Conservation (phyloP, 1,139 yeast species). For the Yamadazyma epiphylla region DNA sequence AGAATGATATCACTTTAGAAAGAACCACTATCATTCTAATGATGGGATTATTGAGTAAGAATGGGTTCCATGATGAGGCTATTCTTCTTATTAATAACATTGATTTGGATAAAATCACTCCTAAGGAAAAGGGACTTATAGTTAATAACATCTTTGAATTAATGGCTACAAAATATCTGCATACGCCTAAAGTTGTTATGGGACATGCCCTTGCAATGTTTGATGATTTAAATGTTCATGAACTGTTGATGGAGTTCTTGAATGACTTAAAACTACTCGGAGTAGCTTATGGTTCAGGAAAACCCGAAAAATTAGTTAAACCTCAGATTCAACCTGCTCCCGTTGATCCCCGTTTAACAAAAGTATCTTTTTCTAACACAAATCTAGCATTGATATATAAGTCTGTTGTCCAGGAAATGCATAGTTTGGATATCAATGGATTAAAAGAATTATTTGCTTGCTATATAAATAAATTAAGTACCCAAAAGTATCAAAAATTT, state of each 20-base stretch:
- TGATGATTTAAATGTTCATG: constrained; percentile 3
- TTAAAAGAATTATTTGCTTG: constrained; percentile 4
- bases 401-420: constrained; percentile 3
- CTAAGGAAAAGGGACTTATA: constrained; percentile 16
- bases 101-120: constrained; percentile 18
- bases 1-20: constrained; percentile 23
- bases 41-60: constrained; percentile 25
- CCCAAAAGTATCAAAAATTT: constrained; percentile 2
- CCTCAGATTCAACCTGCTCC: constrained; percentile 23
- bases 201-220: constrained; percentile 37
- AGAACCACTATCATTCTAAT: constrained; percentile 23
- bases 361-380: constrained; percentile 20
- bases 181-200: constrained; percentile 31
- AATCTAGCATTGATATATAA: constrained; percentile 26
- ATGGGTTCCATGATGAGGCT: constrained; percentile 33
- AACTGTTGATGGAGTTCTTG: constrained; percentile 15
- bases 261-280: constrained; percentile 24
- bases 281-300: constrained; percentile 17
- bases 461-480: constrained; percentile 2
- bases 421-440: constrained; percentile 1
- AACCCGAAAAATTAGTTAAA: constrained; percentile 10
- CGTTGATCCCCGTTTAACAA: constrained; percentile 26
- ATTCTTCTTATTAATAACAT: constrained; percentile 31
- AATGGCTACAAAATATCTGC: constrained; percentile 26
- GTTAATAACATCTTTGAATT: constrained; percentile 30